Base-by-base conservation (phyloP, 768 basidiomycete genomes). In the Clavulina sp. region DNA sequence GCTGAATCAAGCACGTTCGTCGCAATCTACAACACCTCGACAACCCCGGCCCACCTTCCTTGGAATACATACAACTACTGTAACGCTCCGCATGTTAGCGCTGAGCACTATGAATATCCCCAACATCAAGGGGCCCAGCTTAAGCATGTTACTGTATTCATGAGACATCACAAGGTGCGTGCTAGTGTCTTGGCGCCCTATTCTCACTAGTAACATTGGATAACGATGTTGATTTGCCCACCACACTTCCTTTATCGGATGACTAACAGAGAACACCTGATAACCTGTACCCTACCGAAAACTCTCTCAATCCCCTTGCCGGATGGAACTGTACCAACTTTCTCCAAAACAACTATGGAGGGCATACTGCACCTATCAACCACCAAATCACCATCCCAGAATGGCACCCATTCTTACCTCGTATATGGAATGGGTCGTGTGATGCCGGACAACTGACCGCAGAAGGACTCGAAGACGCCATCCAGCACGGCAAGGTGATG, bases 21-120 rank as follows among this genome's bases (percentile, higher is more conserved):
- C n/a, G n/a, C n/a, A n/a, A 60, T 73, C 28, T 73, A 73, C 58
- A 65, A 69, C 43, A 65, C 70, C 4, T 73, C 72, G 2, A 19
- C 60, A 30, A 73, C 73, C 1, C 72, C 73, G 6, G 50, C 51
- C 0, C 32, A 55, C 41, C 57, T 68, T 7, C 68, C 70, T 0
- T 73, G 73, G 73, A 67, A 72, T 60, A 74, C 71, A 9, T 73
- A 74, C 62, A 74, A 73, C 49, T 74, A 72, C 52, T 74, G 72
- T 61, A 74, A 74, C 48, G 72, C 72, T 0, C 70, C 72, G 0
- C 72, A 70, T 50, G 65, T 71, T 53, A 70, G 68, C 50, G 58
- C 62, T 4, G 59, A 57, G 32, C 67, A 72, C 53, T 74, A 72
- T 49, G 40, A 50, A 3, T 29, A 51, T 19, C 70, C 68, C 2